Conservation (phyloP, 805 yeast genomes). For the Wickerhamiella brachini region DNA sequence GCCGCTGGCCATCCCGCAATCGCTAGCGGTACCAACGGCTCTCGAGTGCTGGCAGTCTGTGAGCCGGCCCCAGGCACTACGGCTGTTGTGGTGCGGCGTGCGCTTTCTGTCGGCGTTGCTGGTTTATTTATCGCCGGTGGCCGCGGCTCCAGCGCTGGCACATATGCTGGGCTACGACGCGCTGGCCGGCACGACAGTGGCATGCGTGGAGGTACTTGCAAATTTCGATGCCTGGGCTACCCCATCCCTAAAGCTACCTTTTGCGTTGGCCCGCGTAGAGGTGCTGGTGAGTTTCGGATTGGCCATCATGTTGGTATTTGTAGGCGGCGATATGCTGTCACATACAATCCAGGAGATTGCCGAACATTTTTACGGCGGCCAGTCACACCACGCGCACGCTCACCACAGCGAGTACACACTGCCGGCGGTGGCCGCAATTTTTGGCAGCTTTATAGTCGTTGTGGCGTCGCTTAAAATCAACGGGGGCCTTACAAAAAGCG, state of each 20-base stretch:
- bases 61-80: conserved; percentile 40
- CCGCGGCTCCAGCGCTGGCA: conserved; percentile 47
- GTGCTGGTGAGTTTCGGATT: conserved; percentile 79
- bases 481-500: neutral
- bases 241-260: conserved; percentile 72
- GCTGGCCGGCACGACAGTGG: conserved; percentile 54
- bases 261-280: conserved; percentile 86
- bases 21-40: conserved; percentile 58
- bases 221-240: conserved; percentile 87
- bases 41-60: conserved; percentile 51
- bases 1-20: conserved; percentile 46
- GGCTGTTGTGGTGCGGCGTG: conserved; percentile 41
- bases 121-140: conserved; percentile 24
- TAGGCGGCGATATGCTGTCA: conserved; percentile 77
- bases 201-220: conserved; percentile 65
- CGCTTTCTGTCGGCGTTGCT: conserved; percentile 44
- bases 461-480: neutral
- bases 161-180: conserved; percentile 84
- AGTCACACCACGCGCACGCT: conserved; percentile 18
- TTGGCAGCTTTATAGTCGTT: neutral
- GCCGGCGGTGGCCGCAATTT: neutral
- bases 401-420: neutral
- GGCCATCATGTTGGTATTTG: conserved; percentile 72
- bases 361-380: conserved; percentile 19
- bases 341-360: conserved; percentile 74